phyloP scores from a whole-genome alignment of 352 stramenopile species.

The Blastocystis hominis region DNA sequence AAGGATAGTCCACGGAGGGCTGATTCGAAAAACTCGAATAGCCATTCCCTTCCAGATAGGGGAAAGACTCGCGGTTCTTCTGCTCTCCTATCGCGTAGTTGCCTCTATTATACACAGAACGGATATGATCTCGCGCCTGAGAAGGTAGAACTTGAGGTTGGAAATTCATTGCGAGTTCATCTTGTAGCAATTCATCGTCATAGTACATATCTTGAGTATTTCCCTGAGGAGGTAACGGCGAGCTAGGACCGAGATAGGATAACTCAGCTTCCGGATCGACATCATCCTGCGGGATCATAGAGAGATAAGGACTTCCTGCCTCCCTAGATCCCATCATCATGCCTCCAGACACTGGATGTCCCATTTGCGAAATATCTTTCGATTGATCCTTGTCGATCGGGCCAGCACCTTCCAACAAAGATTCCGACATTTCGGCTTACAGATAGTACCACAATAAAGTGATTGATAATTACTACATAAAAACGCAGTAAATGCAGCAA shows the following conservation, averaged over 20 bases:
- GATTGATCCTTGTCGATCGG: background rate
- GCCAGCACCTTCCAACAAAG: background rate
- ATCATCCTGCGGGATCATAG: background rate
- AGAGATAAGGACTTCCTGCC: background rate
- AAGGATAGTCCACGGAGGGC: background rate
- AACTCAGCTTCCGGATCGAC: background rate
- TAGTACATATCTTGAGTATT: background rate
- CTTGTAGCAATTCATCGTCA: constrained; percentile 37
- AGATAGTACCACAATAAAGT: background rate
- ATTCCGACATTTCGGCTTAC: background rate
- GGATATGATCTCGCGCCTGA: background rate
- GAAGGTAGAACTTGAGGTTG: background rate
- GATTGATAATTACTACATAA: background rate
- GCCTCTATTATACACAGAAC: constrained; percentile 2
- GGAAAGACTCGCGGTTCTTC: background rate
- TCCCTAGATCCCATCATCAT: background rate
- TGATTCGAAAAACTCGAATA: background rate
- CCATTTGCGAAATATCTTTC: background rate
- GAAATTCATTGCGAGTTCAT: background rate
- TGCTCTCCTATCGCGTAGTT: background rate
- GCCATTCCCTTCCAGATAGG: background rate
- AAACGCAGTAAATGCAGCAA: background rate
- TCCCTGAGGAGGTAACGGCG: background rate
- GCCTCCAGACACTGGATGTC: background rate
- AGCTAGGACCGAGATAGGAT: background rate